Base-by-base conservation (phyloP, 2,329 filamentous ascomycete genomes). In the Fusarium aywerte region DNA sequence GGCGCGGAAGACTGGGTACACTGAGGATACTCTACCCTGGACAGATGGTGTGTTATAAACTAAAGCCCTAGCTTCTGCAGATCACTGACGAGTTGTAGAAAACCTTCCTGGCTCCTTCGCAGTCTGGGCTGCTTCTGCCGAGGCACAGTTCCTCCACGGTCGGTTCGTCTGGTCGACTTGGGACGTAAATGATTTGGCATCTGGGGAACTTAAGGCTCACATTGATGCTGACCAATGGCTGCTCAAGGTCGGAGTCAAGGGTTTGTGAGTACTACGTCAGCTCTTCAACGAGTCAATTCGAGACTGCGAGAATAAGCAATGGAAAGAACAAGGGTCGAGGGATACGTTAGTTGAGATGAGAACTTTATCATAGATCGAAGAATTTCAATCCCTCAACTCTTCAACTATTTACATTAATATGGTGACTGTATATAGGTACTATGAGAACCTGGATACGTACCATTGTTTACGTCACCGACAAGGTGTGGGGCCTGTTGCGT, bases 141-240 rank as follows among this genome's bases (percentile, higher is more conserved):
- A 85, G 60, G 81, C 83, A 0, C 55, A 60, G 2, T 85, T 85
- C 47, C 70, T 85, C 8, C 81, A 80, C 42, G 76, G 79, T 2
- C 81, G 81, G 27, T 81, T 81, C n/a, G 68, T 83, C 2, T 85
- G 81, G 80, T 76, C 78, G 8, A 82, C 82, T 21, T 85, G 82
- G 83, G 83, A 85, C 69, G 78, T 84, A 2, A 77, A 82, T n/a
- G 82, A 84, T 59, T 69, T 85, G 3, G 29, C 29, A 8, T 53
- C 56, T 4, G 60, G 63, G 3, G 36, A 61, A 2, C 32, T 66
- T 4, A 57, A 62, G 21, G 36, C 35, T 0, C 48, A 58, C 12
- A 58, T 74, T 23, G 60, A 65, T 4, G 25, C 39, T 1, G 65
- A 74, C 3, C 57, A 68, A 2, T 68, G 66, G 62, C 29, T 71